phyloP scores from a whole-genome alignment of 2,329 filamentous ascomycete genomes.

The Chaetomiaceae sp. region DNA sequence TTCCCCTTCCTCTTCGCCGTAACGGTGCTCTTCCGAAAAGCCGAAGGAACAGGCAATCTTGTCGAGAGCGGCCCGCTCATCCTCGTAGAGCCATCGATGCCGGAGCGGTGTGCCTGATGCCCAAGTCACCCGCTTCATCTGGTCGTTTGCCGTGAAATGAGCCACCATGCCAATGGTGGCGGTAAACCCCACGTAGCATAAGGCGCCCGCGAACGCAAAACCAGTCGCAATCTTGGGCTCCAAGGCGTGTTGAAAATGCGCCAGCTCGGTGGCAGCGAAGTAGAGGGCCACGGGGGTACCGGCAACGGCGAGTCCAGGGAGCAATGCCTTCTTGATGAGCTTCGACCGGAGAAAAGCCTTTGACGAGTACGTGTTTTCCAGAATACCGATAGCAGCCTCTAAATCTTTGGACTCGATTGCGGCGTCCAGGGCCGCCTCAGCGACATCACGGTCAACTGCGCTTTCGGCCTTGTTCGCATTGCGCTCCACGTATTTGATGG shows the following conservation, averaged over 20 bases:
- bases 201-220: constrained; percentile 72
- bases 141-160: constrained; percentile 82
- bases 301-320: constrained; percentile 54
- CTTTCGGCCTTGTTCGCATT: constrained; percentile 66
- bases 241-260: constrained; percentile 68
- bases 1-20: constrained; percentile 84
- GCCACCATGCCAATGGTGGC: constrained; percentile 79
- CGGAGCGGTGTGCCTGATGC: constrained; percentile 73
- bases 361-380: constrained; percentile 64
- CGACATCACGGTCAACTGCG: constrained; percentile 67
- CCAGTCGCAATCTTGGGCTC: constrained; percentile 69
- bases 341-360: constrained; percentile 65
- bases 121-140: constrained; percentile 94
- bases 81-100: constrained; percentile 81
- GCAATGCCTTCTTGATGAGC: constrained; percentile 57
- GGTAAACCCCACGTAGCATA: constrained; percentile 79
- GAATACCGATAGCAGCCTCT: constrained; percentile 68
- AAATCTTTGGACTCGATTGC: constrained; percentile 79
- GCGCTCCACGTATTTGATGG: constrained; percentile 55
- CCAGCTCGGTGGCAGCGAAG: constrained; percentile 62
- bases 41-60: constrained; percentile 86
- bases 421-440: constrained; percentile 68
- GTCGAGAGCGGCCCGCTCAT: constrained; percentile 84
- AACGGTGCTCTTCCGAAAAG: constrained; percentile 72
- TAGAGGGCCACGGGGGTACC: constrained; percentile 65